These are phyloP conservation scores for Alternaria panax DNA, from an alignment of 2,329 filamentous ascomycete species.

Conservation along the genomic window DNA sequence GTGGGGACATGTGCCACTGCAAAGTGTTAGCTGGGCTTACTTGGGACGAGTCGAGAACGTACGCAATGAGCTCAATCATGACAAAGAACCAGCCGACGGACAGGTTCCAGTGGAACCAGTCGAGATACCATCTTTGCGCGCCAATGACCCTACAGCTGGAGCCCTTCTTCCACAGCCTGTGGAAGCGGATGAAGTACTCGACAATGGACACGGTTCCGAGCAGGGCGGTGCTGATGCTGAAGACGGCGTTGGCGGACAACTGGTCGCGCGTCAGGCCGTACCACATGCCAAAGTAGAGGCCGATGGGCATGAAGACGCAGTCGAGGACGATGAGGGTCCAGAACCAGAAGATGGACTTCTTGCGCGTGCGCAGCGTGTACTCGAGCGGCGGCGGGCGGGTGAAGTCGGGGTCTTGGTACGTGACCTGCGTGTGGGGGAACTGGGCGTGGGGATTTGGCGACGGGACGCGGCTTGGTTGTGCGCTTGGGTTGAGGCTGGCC, in stretches of 20 bases:
- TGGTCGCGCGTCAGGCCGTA: conserved; percentile 58
- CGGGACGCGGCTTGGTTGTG: conserved; percentile 34
- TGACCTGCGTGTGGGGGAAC: conserved; percentile 52
- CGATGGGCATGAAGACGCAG: conserved; percentile 65
- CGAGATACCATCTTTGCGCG: conserved; percentile 55
- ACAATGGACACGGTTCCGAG: conserved; percentile 62
- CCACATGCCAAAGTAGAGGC: conserved; percentile 68
- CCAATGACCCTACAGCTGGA: conserved; percentile 62
- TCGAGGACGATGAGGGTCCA: conserved; percentile 67
- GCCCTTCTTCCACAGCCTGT: conserved; percentile 59
- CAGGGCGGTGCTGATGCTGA: conserved; percentile 62
- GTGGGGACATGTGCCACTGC: conserved; percentile 55
- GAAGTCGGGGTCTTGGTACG: conserved; percentile 51
- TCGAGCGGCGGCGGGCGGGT: conserved; percentile 60
- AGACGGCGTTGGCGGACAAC: conserved; percentile 60
- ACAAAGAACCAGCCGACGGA: conserved; percentile 63
- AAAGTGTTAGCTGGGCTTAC: conserved; percentile 12
- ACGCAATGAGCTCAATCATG: conserved; percentile 64
- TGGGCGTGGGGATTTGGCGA: conserved; percentile 43
- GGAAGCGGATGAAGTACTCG: conserved; percentile 61
- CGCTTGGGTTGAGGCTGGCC: conserved; percentile 25
- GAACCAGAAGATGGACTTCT: conserved; percentile 65
- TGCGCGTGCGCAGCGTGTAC: conserved; percentile 63
- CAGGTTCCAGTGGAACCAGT: conserved; percentile 67
- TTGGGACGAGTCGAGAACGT: conserved; percentile 22